Base-by-base conservation (phyloP, 2,329 filamentous ascomycete genomes). In the Bisporella sp. region DNA sequence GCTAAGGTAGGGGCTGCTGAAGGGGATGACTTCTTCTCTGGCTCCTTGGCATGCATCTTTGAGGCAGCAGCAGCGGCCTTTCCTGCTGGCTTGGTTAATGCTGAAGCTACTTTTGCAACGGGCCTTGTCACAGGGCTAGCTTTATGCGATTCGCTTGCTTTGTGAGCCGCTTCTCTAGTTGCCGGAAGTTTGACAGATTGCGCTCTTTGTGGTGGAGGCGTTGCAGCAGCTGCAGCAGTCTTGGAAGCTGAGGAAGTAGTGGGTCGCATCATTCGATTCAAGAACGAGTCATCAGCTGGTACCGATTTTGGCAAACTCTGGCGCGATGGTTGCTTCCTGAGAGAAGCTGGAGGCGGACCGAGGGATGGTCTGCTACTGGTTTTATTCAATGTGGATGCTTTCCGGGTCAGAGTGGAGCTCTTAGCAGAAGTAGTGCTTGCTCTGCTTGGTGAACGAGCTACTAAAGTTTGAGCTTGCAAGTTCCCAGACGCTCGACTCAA, bases 251-350 rank as follows among this genome's bases (percentile, higher is more conserved):
- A 88, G 43, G 79, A 73, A 42, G 84, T 78, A 0, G 87, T 91
- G 2, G 87, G 87, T 40, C 86, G 75, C 81, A 85, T 90, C 86
- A 91, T 89, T 47, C 87, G 79, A n/a, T 85, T 85, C 30, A 91
- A 70, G 68, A 91, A 91, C 11, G 81, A 69, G 57, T 87, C 83
- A 56, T 88, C 84, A 44, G 72, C 73, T 30, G 77, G 71, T 53
- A 74, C 72, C 58, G 75, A 76, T 1, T 31, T 11, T 6, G 71
- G 65, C 5, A 73, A 55, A 46, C 76, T 75, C 52, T 75, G 73
- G 62, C 75, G 77, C 2, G 71, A 68, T 7, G 71, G 52, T 56
- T 78, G 82, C 66, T 80, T 84, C 3, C 60, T 62, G 21, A 62
- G 37, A 33, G 50, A 42, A 1, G 56, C 41, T 31, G 79, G 77